Evolutionary conservation across 352 stramenopile genomes (phyloP).

Genomic region (Globisporangium abappressorium): DNA sequence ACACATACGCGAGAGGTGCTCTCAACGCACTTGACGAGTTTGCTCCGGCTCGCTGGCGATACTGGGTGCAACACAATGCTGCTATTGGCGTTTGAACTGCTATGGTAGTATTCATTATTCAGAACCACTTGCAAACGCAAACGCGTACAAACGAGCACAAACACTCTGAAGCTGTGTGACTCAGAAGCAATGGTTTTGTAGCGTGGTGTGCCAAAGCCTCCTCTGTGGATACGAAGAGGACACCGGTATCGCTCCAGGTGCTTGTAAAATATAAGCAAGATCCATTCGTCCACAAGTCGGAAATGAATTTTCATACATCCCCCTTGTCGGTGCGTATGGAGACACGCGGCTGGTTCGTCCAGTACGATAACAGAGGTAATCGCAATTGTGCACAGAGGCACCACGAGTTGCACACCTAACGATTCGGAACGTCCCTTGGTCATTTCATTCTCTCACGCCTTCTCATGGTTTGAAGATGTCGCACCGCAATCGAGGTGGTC

Average conservation of each 20-base stretch:
- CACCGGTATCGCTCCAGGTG: not conserved
- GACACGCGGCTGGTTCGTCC: not conserved
- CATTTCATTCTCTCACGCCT: not conserved
- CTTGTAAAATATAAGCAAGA: not conserved
- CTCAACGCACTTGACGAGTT: not conserved
- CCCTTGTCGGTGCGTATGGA: not conserved
- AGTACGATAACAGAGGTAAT: not conserved
- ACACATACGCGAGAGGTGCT: not conserved
- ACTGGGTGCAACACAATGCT: not conserved
- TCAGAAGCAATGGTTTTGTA: not conserved
- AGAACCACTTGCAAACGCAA: not conserved
- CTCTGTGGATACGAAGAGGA: not conserved
- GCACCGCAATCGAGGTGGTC: constrained; percentile 1
- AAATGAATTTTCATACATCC: not conserved
- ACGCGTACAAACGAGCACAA: not conserved
- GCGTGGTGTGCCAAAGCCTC: not conserved
- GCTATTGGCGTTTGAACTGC: not conserved
- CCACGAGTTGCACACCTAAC: not conserved
- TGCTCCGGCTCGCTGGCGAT: not conserved
- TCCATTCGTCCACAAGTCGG: not conserved
- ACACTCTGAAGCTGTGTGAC: not conserved
- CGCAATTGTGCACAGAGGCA: not conserved
- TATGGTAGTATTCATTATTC: not conserved
- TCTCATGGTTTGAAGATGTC: not conserved
- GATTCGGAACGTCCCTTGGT: not conserved